Evolutionary conservation across 306 rosid species (phyloP), one percentile per base, ranked within the genome.

Genomic region (Glycine tomentella): DNA sequence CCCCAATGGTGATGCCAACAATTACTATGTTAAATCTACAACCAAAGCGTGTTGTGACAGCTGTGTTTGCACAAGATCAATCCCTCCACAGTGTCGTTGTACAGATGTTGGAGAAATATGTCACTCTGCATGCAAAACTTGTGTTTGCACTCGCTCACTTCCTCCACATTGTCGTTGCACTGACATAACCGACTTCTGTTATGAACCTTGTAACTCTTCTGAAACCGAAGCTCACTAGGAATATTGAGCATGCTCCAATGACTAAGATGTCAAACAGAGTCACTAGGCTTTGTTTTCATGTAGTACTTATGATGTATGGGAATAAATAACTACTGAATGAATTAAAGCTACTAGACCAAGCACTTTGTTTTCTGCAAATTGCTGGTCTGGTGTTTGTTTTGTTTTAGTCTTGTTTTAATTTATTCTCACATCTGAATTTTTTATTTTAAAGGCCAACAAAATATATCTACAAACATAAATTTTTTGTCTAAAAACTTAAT

Each of bases 41-140:
- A 34, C 38, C 2, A 62, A 2, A 6, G 57, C 57, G 3, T 82
- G 82, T 20, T 82, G 86, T 36, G 13, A 69, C n/a, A 1, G 6
- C 0, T 69, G 82, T 9, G 0, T 0, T 1, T 82, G 85, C 72
- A 57, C 55, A 6, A 69, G 0, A 40, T 69, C 85, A 9, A 17
- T 13, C 0, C 78, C 75, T 9, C 84, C 70, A 0, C 6, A 4
- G 3, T 77, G 81, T 17, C 76, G 25, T 1, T 71, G 57, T 20
- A 0, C 0, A 5, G 74, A 72, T 72, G 0, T 50, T 5, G 61
- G 17, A 6, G 11, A 6, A 55, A 15, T 4, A 0, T 55, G 61
- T 6, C 61, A 14, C 61, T 14, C 61, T 1, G 25, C 61, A 2
- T 55, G 61, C 25, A 55, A n/a, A n/a, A n/a, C 3, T 6, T 55